Evolutionary conservation across 176 grass and related monocot genomes (phyloP), one percentile per base, ranked within the genome.

Genomic region (Juncus effusus): DNA sequence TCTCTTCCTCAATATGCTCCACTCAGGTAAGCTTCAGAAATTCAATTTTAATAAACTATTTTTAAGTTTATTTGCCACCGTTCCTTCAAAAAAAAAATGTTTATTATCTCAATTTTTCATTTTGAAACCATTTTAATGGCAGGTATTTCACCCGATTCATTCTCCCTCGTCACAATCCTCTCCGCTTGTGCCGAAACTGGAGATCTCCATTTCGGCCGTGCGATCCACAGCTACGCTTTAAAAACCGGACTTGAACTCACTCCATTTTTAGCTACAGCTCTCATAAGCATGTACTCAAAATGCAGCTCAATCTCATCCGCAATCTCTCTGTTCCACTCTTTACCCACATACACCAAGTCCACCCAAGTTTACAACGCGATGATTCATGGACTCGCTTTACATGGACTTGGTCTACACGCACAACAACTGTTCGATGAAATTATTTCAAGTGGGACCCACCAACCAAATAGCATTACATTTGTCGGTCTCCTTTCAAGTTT

Each of bases 211-310:
- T 75, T 86, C 44, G 90, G 83, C 38, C 83, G 55, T 85, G 78
- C 77, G 67, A 83, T 83, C 47, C 90, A 90, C 74, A 72, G 83
- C 40, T 73, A 83, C 55, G 73, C 89, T 69, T 66, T 81, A 40
- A 67, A 58, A 50, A 86, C 44, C 38, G 72, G 80, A 65, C 41
- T 95, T 36, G 49, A 40, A 10, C 62, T 95, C 67, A 79, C 63
- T 2, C 77, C 85, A 62, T 84, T 86, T 69, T 50, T 95, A 49
- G 76, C 62, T 12, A 72, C 90, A n/a, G 80, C 75, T 2, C 72
- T 95, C 36, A 95, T 95, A 38, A 73, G 83, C 70, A 90, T 90
- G 90, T 90, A 90, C 3, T 75, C 90, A 42, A 95, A 95, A 78
- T 49, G 80, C 54, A 81, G 86, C 58, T 84, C 71, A 41, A 40